A percentile compares a stretch with the other conserved stretches of the same genome.
Evolutionary conservation across 78 protist species (phyloP).

Genomic region (Dictyostelium firmibasis): DNA sequence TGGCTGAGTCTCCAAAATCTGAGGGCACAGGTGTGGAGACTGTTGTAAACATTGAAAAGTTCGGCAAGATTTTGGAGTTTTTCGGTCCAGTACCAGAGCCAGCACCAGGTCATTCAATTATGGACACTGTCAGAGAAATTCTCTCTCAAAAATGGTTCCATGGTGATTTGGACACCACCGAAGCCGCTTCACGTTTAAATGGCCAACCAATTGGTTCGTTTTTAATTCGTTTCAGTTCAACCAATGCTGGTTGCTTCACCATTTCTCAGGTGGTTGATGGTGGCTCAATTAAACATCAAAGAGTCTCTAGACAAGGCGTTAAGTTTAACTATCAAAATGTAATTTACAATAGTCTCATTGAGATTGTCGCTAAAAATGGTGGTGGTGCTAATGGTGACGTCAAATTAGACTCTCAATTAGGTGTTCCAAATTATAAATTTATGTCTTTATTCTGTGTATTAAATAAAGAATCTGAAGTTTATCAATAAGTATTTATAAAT

Average conservation of each 20-base stretch:
- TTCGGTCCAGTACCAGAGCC: conserved; percentile 74
- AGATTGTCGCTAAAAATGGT: conserved; percentile 48
- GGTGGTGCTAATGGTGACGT: conserved; percentile 77
- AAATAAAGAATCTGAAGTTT: not conserved
- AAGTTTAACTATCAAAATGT: conserved; percentile 53
- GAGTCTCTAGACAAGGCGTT: conserved; percentile 50
- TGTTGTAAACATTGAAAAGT: conserved; percentile 79
- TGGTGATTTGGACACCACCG: conserved; percentile 78
- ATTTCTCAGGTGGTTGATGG: conserved; percentile 64
- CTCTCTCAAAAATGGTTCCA: conserved; percentile 81
- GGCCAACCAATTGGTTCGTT: conserved; percentile 82
- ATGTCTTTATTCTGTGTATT: conserved; percentile 45
- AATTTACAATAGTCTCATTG: conserved; percentile 32
- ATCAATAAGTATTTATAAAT: not conserved
- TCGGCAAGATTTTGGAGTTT: conserved; percentile 81
- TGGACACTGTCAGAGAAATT: conserved; percentile 74
- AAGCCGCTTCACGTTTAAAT: conserved; percentile 57
- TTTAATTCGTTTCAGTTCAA: conserved; percentile 73
- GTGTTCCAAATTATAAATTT: conserved; percentile 72
- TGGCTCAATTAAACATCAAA: conserved; percentile 77
- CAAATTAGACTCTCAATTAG: conserved; percentile 16
- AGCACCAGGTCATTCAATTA: conserved; percentile 48
- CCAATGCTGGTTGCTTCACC: conserved; percentile 75
- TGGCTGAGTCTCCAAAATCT: conserved; percentile 57
- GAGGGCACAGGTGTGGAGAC: conserved; percentile 75